phyloP scores from a whole-genome alignment of 129 eudicot species.

The Centrapalus pauciflorus region DNA sequence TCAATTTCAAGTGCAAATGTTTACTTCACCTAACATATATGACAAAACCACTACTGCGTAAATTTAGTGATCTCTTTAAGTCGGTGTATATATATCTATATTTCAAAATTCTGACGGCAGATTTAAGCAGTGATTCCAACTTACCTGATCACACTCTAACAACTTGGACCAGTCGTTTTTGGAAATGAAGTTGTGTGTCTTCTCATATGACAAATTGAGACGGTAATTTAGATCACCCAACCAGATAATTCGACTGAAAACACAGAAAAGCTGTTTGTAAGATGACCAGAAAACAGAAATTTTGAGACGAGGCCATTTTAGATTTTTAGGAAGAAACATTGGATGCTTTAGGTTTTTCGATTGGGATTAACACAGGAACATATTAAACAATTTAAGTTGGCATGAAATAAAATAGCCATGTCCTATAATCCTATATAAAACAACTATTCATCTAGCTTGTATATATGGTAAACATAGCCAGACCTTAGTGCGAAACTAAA shows the following conservation, averaged over 20 bases:
- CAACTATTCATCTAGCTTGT: not conserved
- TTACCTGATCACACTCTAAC: slow-evolving; percentile 79
- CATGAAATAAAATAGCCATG: not conserved
- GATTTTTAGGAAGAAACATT: too few relatives aligned
- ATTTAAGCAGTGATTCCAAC: not conserved
- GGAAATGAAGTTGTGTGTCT: slow-evolving; percentile 61
- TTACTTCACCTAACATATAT: too few relatives aligned
- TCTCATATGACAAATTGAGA: slow-evolving; percentile 72
- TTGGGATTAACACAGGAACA: not conserved
- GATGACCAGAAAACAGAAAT: not conserved
- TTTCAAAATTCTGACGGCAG: not conserved
- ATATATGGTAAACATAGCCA: not conserved
- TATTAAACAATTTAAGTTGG: not conserved
- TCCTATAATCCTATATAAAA: not conserved
- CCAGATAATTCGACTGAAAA: slow-evolving; percentile 80
- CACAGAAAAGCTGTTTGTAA: not conserved
- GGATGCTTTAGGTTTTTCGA: not conserved
- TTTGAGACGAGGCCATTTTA: not conserved
- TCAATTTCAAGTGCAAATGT: slow-evolving; percentile 1
- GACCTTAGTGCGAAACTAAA: not conserved
- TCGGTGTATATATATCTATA: too few relatives aligned
- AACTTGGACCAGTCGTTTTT: slow-evolving; percentile 70
- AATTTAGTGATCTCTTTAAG: too few relatives aligned
- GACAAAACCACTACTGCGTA: too few relatives aligned
- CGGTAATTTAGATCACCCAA: slow-evolving; percentile 97